A percentile compares a stretch with the other conserved stretches of the same genome.
These are phyloP conservation scores for Carex scoparia DNA, from an alignment of 176 grass and related monocot genomes.

Conservation along the genomic window DNA sequence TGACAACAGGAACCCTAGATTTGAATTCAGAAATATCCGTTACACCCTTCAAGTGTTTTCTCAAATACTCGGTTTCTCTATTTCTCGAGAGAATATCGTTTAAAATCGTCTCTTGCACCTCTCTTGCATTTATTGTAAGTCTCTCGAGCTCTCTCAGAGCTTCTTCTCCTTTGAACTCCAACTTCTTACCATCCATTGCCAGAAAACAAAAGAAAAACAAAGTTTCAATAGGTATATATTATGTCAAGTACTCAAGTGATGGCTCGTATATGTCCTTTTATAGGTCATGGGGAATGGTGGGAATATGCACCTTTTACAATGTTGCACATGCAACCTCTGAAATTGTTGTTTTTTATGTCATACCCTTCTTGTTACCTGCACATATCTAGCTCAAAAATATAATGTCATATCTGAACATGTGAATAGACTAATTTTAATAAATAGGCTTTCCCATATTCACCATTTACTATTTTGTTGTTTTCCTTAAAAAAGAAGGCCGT, in stretches of 20 bases:
- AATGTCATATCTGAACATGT: not conserved
- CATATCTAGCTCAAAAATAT: not conserved
- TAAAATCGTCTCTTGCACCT: conserved; percentile 50
- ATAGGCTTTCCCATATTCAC: not conserved
- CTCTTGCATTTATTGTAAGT: conserved; percentile 53
- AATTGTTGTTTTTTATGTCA: not conserved
- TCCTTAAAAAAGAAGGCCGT: no score
- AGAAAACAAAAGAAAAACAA: conserved; percentile 12
- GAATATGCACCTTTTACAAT: conserved; percentile 7
- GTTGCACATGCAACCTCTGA: conserved; percentile 12
- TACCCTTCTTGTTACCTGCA: not conserved
- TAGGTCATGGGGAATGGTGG: conserved; percentile 20
- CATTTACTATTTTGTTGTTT: no score
- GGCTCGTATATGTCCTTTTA: conserved; percentile 4
- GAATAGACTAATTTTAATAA: not conserved
- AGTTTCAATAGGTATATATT: not conserved
- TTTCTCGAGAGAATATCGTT: conserved; percentile 58
- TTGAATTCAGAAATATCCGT: conserved; percentile 49
- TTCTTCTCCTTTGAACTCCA: conserved; percentile 42
- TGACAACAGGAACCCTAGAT: conserved; percentile 47
- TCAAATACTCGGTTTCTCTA: conserved; percentile 55
- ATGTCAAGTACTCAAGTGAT: conserved; percentile 16
- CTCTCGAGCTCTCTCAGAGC: conserved; percentile 63
- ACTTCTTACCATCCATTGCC: conserved; percentile 45
- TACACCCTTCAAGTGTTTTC: conserved; percentile 58